Percentiles rank a stretch among this genome's conserved stretches.
Conservation (phyloP, 768 basidiomycete genomes). For the Lentinula raphanica region DNA sequence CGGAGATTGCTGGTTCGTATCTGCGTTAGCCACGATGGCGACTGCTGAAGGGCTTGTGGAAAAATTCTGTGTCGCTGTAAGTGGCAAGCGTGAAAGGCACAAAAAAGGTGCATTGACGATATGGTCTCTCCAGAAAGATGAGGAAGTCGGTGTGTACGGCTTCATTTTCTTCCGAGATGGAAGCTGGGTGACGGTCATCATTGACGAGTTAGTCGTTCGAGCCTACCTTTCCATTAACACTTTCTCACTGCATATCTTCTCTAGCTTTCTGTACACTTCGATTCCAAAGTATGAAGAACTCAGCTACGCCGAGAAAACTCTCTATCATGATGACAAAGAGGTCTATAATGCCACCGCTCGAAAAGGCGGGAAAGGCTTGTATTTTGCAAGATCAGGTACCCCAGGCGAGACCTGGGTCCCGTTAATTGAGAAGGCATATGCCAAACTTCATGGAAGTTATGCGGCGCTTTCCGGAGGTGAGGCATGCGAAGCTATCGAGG, state of each 20-base stretch:
- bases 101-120: neutral
- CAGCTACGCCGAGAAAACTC: slow-evolving; percentile 27
- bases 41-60: slow-evolving; percentile 40
- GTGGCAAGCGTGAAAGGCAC: slow-evolving; percentile 9
- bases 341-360: slow-evolving; percentile 39
- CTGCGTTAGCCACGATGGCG: slow-evolving; percentile 45
- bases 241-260: neutral
- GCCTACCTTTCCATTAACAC: neutral
- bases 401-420: slow-evolving; percentile 55
- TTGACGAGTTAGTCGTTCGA: slow-evolving; percentile 45
- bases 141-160: slow-evolving; percentile 51
- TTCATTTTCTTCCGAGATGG: slow-evolving; percentile 53
- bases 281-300: slow-evolving; percentile 53
- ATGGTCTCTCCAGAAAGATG: slow-evolving; percentile 32
- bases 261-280: slow-evolving; percentile 42
- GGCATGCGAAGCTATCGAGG: slow-evolving; percentile 49
- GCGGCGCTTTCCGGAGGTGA: slow-evolving; percentile 30
- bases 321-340: slow-evolving; percentile 49
- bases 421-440: slow-evolving; percentile 54
- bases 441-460: slow-evolving; percentile 46
- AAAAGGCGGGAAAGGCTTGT: slow-evolving; percentile 40
- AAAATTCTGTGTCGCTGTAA: slow-evolving; percentile 46
- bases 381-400: slow-evolving; percentile 43
- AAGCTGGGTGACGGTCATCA: slow-evolving; percentile 47
- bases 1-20: slow-evolving; percentile 54